Base-by-base conservation (phyloP, 1,139 yeast species). In the Entelexis paramagnoliae region DNA sequence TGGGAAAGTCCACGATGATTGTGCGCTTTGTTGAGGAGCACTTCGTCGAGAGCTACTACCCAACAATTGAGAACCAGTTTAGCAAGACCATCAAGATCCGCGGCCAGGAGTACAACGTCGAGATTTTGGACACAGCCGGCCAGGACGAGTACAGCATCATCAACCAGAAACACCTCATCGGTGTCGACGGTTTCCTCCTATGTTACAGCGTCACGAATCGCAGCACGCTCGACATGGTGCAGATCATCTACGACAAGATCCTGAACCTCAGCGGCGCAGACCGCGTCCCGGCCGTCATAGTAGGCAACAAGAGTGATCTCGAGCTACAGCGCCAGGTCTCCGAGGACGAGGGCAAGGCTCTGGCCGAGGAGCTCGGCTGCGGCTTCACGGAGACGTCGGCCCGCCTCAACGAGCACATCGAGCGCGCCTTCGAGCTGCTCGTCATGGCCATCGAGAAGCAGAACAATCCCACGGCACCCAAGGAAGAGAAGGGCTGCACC, bases 81-180 rank as follows among this genome's bases (percentile, higher is more conserved):
- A 77, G 82, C 62, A 86, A 85, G 66, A 74, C 77, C 41, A 76
- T 88, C 63, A 76, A 72, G 56, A 79, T 81, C 66, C 79, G 82
- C 59, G 85, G 84, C 58, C 81, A 81, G 61, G 86, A 83, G 53
- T 87, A 83, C 64, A 83, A 84, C 52, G 79, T 91, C 29, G 96
- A 88, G 65, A 84, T 88, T 55, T 72, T 88, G 58, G 96, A 88
- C 64, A 88, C 96, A 0, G 95, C 96, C 0, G 96, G 96, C n/a
- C 71, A 72, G 70, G 95, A 88, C 67, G 95, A 88, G 70, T 85
- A 82, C 65, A 79, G 87, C 55, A 81, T 86, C 61, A 79, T 88
- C 72, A 84, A 81, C 64, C 91, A 85, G 66, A 84, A 85, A 63
- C 84, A 86, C 58, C 70, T 86, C 52, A 83, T 85, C 51, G 94